Base-by-base conservation (phyloP, 2,329 filamentous ascomycete species). In the Proliferodiscus dingleyae region DNA sequence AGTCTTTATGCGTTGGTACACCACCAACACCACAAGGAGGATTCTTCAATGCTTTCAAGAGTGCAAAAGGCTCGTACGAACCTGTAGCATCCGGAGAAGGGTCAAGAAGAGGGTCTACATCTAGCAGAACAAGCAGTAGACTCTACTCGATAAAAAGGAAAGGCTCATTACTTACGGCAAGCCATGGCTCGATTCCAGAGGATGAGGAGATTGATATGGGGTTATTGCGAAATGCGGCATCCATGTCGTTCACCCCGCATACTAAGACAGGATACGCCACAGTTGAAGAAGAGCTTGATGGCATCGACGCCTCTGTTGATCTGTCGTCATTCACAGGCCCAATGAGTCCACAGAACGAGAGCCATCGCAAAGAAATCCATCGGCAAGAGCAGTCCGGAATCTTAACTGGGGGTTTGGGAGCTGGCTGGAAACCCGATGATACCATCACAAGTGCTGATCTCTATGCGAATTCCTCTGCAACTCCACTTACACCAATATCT, bases 391-490 rank as follows among this genome's bases (percentile, higher is more conserved):
- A 76, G 2, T 69, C 64, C 6, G 78, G 78, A 2, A 69, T 66
- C 28, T 62, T 83, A 21, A 81, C 77, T 0, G 75, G 77, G n/a
- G 80, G 79, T 0, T 55, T 83, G 9, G 79, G 80, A 2, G 64
- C 66, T 26, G 80, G 79, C 2, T 73, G 77, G 50, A 68, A 61
- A 21, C 68, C 76, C 0, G 68, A 72, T 21, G 63, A 68, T 3
- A 71, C 61, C 2, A 64, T 83, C 15, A 71, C 63, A 18, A 71
- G 73, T 53, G 68, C 69, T 0, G 72, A 79, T n/a, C 65, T 82
- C 23, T 54, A 77, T 13, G 65, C 71, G 3, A 52, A 50, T 24
- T 37, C 45, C 7, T 52, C 57, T 23, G 26, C 28, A 23, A 45
- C 47, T 26, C 47, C 54, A 8, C 38, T 16, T 2, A 45, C 47